A percentile compares a stretch with the other conserved stretches of the same genome.
Evolutionary conservation across 192 early-diverging fungal genomes (phyloP).

Genomic region (Coemansia sp.): DNA sequence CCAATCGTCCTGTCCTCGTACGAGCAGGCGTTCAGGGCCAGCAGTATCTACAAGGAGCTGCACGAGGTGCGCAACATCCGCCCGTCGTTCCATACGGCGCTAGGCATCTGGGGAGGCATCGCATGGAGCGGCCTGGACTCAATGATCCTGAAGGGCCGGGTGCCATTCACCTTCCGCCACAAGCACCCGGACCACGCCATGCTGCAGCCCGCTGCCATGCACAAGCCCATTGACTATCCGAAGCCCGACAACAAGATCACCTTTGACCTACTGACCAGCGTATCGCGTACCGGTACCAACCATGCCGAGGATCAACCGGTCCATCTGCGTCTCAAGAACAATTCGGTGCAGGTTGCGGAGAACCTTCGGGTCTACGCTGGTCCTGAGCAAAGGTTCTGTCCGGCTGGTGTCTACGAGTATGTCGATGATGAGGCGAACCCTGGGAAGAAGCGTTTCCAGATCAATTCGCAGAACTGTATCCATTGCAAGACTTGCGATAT

Average conservation of each 20-base stretch:
- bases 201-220: slow-evolving; percentile 69
- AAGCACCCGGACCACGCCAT: slow-evolving; percentile 75
- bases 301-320: slow-evolving; percentile 95
- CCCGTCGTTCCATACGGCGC: slow-evolving; percentile 87
- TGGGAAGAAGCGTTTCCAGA: slow-evolving; percentile 89
- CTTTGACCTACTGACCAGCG: slow-evolving; percentile 94
- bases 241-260: slow-evolving; percentile 94
- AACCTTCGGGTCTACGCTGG: slow-evolving; percentile 90
- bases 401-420: slow-evolving; percentile 98
- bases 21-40: slow-evolving; percentile 77
- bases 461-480: slow-evolving; percentile 97
- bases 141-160: slow-evolving; percentile 81
- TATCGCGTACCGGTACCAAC: slow-evolving; percentile 89
- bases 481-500: slow-evolving; percentile 99
- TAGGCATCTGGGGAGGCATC: slow-evolving; percentile 86
- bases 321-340: slow-evolving; percentile 81
- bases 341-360: slow-evolving; percentile 70
- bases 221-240: slow-evolving; percentile 89
- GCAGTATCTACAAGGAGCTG: slow-evolving; percentile 91
- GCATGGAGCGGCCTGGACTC: slow-evolving; percentile 88
- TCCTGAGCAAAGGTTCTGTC: slow-evolving; percentile 95
- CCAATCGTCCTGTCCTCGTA: slow-evolving; percentile 76
- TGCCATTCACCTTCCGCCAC: slow-evolving; percentile 96
- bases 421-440: slow-evolving; percentile 90
- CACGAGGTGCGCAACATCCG: slow-evolving; percentile 88